Evolutionary conservation across 805 yeast genomes (phyloP).

Genomic region (Metschnikowia lochheadii): DNA sequence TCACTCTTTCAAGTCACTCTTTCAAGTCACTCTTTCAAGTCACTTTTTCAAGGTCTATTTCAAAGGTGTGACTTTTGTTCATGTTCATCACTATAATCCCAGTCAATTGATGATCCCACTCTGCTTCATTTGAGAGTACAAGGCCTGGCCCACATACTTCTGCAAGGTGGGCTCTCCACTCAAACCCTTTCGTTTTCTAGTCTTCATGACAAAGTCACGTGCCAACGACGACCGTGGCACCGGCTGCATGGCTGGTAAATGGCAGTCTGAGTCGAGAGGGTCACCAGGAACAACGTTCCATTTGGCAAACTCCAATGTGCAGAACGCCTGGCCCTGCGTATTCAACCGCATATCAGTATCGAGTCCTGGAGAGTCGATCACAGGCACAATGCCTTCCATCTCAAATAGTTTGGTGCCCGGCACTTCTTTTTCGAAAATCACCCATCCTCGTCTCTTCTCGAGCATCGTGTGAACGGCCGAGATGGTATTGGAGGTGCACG

Average conservation of each 20-base stretch:
- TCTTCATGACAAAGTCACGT: conserved; percentile 84
- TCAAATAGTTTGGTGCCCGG: conserved; percentile 68
- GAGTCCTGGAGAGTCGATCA: conserved; percentile 84
- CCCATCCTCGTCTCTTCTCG: conserved; percentile 64
- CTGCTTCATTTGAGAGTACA: conserved; percentile 50
- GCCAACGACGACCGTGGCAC: conserved; percentile 70
- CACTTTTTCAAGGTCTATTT: too few species aligned
- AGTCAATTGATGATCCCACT: conserved; percentile 32
- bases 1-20: not conserved
- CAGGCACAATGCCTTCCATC: conserved; percentile 69
- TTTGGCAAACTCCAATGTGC: conserved; percentile 57
- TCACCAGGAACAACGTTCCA: conserved; percentile 90
- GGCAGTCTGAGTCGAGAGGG: conserved; percentile 67
- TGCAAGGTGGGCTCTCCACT: conserved; percentile 58
- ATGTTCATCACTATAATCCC: too few species aligned
- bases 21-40: not conserved
- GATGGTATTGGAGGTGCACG: conserved; percentile 49
- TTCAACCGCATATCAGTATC: conserved; percentile 79
- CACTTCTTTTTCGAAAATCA: conserved; percentile 47
- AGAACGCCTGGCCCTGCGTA: conserved; percentile 75
- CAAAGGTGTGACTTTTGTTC: too few species aligned
- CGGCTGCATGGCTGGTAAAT: conserved; percentile 67
- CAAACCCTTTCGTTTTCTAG: conserved; percentile 84
- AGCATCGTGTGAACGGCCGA: conserved; percentile 47
- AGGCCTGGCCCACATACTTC: conserved; percentile 61